Conservation (phyloP, 1,139 yeast genomes). For the Taphrina populina region DNA sequence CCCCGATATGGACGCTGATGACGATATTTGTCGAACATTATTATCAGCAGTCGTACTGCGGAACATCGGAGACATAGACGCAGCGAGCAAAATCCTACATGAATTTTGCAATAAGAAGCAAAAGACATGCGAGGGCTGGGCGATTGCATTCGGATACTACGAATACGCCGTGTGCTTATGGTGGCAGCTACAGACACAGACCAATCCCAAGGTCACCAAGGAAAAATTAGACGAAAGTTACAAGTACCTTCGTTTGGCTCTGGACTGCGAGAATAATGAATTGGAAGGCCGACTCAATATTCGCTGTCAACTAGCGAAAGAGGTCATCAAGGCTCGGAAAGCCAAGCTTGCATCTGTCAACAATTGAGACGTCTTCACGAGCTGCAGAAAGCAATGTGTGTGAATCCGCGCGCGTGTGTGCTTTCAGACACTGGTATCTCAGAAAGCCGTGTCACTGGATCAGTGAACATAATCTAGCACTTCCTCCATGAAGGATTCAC, state of each 20-base stretch:
- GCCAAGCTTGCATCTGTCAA: background rate
- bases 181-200: conserved; percentile 16
- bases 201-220: background rate
- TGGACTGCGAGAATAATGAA: conserved; percentile 33
- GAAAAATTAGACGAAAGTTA: conserved; percentile 29
- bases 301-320: conserved; percentile 33
- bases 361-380: no score
- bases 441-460: no score
- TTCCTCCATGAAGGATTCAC: no score
- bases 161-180: conserved; percentile 33
- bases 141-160: conserved; percentile 33
- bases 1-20: conserved; percentile 31
- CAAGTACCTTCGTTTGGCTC: conserved; percentile 27
- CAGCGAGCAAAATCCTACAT: conserved; percentile 12
- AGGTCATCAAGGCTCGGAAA: conserved; percentile 26
- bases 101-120: conserved; percentile 11
- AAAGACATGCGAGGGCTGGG: conserved; percentile 31
- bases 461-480: no score
- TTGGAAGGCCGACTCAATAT: conserved; percentile 34
- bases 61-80: conserved; percentile 11
- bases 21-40: conserved; percentile 21
- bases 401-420: no score
- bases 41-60: conserved; percentile 34
- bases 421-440: no score
- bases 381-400: no score